Evolutionary conservation across 2,329 filamentous ascomycete species (phyloP).

Genomic region (Ramularia collo-cygni): DNA sequence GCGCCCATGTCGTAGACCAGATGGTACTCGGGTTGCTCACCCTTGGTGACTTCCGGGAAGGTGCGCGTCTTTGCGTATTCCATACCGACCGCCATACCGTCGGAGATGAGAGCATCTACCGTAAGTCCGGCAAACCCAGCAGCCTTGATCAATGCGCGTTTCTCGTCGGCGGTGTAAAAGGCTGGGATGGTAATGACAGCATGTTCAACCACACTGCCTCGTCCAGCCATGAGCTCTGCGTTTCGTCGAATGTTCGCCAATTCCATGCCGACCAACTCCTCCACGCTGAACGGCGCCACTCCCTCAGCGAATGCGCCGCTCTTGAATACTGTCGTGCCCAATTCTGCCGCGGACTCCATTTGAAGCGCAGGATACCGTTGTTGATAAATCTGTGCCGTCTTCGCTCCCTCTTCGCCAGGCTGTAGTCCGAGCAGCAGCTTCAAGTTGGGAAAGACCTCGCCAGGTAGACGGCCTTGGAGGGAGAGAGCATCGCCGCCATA

Average conservation of each 20-base stretch:
- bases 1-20: constrained; percentile 97
- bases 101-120: constrained; percentile 76
- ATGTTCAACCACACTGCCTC: constrained; percentile 66
- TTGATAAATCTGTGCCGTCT: constrained; percentile 62
- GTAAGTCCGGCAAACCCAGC: constrained; percentile 83
- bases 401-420: constrained; percentile 41
- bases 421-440: constrained; percentile 79
- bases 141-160: constrained; percentile 74
- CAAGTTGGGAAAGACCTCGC: constrained; percentile 90
- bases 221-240: constrained; percentile 74
- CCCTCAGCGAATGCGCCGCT: constrained; percentile 67
- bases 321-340: constrained; percentile 73
- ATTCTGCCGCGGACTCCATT: constrained; percentile 51
- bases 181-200: constrained; percentile 82
- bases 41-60: constrained; percentile 77
- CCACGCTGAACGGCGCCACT: constrained; percentile 61
- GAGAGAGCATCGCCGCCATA: constrained; percentile 91
- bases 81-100: constrained; percentile 84
- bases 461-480: constrained; percentile 77
- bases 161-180: constrained; percentile 88
- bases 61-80: constrained; percentile 91
- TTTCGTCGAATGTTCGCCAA: constrained; percentile 86
- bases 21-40: constrained; percentile 82
- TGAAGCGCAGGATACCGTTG: constrained; percentile 71
- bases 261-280: constrained; percentile 95